Percentiles rank a stretch among this genome's conserved stretches.
Evolutionary conservation across 2,329 filamentous ascomycete genomes (phyloP).

Genomic region (Fusarium sp.): DNA sequence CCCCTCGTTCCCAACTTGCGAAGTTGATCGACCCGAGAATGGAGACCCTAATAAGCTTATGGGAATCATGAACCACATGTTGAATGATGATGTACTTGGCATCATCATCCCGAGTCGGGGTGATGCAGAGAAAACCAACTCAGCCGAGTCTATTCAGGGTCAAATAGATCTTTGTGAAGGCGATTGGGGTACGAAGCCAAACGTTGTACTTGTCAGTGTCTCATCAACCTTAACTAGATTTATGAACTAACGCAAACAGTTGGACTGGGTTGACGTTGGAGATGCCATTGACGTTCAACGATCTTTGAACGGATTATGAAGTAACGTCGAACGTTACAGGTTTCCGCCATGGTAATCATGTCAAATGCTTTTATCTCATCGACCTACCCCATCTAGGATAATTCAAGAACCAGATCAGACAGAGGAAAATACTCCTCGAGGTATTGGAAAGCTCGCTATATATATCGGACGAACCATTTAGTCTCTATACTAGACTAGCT

Average conservation of each 20-base stretch:
- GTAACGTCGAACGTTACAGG: background rate
- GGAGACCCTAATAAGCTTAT: constrained; percentile 43
- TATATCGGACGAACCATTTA: no score
- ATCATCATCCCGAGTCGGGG: constrained; percentile 51
- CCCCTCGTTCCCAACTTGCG: constrained; percentile 72
- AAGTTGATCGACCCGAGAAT: constrained; percentile 69
- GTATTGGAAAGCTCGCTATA: no score
- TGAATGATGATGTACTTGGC: constrained; percentile 48
- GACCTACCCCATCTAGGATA: background rate
- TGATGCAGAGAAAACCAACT: constrained; percentile 53
- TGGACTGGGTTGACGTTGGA: constrained; percentile 59
- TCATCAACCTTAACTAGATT: background rate
- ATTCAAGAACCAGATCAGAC: background rate
- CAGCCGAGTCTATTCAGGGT: constrained; percentile 46
- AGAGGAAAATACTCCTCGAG: no score
- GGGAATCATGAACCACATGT: constrained; percentile 48
- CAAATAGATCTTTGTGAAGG: constrained; percentile 45
- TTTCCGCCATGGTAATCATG: background rate
- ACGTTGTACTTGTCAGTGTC: constrained; percentile 49
- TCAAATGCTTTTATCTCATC: background rate
- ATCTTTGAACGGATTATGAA: constrained; percentile 54
- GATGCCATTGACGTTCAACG: constrained; percentile 55
- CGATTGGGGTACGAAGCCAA: constrained; percentile 41
- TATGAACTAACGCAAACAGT: constrained; percentile 45
- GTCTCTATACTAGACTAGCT: no score